Evolutionary conservation across 2,329 filamentous ascomycete species (phyloP).

Genomic region (Diaporthe vaccinii): DNA sequence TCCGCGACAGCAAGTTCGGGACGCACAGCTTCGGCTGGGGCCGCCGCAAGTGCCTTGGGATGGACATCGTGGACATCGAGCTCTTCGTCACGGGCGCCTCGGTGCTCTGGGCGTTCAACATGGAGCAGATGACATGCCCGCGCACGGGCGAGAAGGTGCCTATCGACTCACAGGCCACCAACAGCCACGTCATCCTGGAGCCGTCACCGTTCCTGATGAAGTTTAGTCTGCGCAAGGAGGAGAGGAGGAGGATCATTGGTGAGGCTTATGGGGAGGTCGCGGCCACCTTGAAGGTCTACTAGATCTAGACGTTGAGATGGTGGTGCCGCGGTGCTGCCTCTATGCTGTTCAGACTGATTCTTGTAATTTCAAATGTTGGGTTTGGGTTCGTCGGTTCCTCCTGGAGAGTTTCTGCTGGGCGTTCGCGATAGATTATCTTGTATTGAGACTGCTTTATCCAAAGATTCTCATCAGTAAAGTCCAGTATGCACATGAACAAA

Average conservation of each 20-base stretch:
- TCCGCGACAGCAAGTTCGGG: slow-evolving; percentile 65
- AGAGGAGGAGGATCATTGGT: slow-evolving; percentile 55
- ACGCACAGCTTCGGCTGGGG: slow-evolving; percentile 77
- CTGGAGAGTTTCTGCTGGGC: background rate
- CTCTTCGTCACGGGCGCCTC: slow-evolving; percentile 64
- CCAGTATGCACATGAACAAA: background rate
- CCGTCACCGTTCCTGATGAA: slow-evolving; percentile 61
- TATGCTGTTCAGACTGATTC: background rate
- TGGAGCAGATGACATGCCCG: slow-evolving; percentile 56
- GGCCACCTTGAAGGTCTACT: slow-evolving; percentile 48
- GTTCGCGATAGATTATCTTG: slow-evolving; percentile 1
- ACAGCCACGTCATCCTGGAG: slow-evolving; percentile 67
- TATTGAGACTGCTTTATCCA: background rate
- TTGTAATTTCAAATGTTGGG: background rate
- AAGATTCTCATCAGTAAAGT: too few relatives aligned
- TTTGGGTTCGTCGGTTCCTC: background rate
- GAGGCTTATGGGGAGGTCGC: slow-evolving; percentile 53
- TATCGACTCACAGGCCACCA: slow-evolving; percentile 64
- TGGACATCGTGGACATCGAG: slow-evolving; percentile 73
- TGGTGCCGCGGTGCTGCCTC: background rate
- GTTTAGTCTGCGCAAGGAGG: slow-evolving; percentile 57
- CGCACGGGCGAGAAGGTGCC: slow-evolving; percentile 57
- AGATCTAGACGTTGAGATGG: background rate
- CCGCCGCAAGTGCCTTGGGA: slow-evolving; percentile 72
- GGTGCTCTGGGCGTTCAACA: slow-evolving; percentile 64